phyloP scores from a whole-genome alignment of 352 stramenopile genomes.

The Paralagenidium karlingii region DNA sequence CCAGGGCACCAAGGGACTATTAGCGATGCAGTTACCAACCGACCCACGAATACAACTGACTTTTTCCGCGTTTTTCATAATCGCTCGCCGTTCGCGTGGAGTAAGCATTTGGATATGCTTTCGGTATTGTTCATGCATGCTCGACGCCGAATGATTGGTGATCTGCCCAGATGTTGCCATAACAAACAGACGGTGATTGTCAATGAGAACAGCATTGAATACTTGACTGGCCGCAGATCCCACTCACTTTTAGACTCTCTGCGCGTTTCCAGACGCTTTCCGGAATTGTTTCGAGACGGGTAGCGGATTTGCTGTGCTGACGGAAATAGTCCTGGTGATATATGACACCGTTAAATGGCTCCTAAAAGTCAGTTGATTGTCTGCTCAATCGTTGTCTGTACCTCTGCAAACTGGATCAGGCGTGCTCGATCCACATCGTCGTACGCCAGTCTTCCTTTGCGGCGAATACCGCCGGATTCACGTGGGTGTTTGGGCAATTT shows the following conservation, averaged over 20 bases:
- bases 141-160: slow-evolving; percentile 17
- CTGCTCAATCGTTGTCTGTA: background rate
- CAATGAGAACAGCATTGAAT: background rate
- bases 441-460: slow-evolving; percentile 10
- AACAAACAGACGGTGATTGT: background rate
- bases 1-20: background rate
- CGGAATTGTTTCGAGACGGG: background rate
- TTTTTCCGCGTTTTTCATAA: slow-evolving; percentile 14
- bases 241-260: background rate
- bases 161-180: too few relatives aligned
- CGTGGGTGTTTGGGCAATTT: background rate
- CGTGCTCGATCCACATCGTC: slow-evolving; percentile 22
- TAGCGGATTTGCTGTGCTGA: background rate
- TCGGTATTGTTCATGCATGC: slow-evolving; percentile 43
- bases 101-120: slow-evolving; percentile 28
- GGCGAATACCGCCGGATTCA: slow-evolving; percentile 2
- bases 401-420: slow-evolving; percentile 31
- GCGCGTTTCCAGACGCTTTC: background rate
- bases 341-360: background rate
- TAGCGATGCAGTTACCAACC: background rate
- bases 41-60: slow-evolving; percentile 5
- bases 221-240: background rate
- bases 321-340: background rate
- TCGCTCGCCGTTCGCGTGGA: slow-evolving; percentile 12
- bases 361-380: background rate